Base-by-base conservation (phyloP, 2,329 filamentous ascomycete species). In the Aspergillus sp. region DNA sequence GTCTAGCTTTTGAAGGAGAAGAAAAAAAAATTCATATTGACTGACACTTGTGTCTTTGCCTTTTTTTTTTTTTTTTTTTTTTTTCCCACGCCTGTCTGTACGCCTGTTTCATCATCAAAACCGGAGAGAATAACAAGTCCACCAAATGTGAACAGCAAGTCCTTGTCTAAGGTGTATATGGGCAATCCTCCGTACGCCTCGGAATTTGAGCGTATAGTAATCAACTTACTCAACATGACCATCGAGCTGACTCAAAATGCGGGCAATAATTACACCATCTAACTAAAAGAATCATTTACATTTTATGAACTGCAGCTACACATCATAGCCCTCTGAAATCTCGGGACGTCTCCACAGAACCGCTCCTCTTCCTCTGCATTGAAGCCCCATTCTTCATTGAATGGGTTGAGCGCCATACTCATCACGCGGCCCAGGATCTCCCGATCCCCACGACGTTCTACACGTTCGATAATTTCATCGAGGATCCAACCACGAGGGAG, bases 401-500 rank as follows among this genome's bases (percentile, higher is more conserved):
- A 99, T 0, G 95, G 95, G 67, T 91, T 81, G 41, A 93, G 77
- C 2, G 87, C 85, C 87, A 98, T 89, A 45, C 91, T 85, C 88
- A 96, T 91, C 22, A 95, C 82, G 30, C 88, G 82, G 12, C 84
- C 80, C 45, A 99, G 73, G 37, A 98, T 87, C 8, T 92, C 88
- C 55, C 90, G 82, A 68, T 99, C 93, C 2, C 87, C 86, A 51
- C 88, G 86, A 71, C 90, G 90, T 74, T 98, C 91, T 0, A 98
- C 93, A 9, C 91, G 84, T 46, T 89, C 85, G 64, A 99, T 98
- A 13, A 99, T 74, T 74, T 99, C 95, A 71, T 98, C 93, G 19
- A 99, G 80, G 51, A 99, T 85, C 93, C 93, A 99, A 17, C 89
- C 88, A 47, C 92, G 85, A 0, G 95, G 91, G 0, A 97, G 81